phyloP scores from a whole-genome alignment of 2,329 filamentous ascomycete genomes.

The Catunica adiposa region DNA sequence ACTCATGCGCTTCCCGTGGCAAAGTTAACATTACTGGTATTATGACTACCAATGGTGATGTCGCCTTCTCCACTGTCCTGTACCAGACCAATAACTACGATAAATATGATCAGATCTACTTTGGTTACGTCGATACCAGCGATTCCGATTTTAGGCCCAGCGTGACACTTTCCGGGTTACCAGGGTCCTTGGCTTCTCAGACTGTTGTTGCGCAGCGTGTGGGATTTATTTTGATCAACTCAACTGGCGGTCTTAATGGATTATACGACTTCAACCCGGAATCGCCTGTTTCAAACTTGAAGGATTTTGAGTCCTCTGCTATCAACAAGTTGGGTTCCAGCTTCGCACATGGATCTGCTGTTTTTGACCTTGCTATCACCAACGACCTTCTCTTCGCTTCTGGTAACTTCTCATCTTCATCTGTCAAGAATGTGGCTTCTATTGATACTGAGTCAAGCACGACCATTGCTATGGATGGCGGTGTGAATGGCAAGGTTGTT shows the following conservation, averaged over 20 bases:
- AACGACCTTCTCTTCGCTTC: slow-evolving; percentile 56
- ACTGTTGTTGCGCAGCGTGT: slow-evolving; percentile 83
- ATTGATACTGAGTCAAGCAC: slow-evolving; percentile 48
- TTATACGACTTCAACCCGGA: slow-evolving; percentile 73
- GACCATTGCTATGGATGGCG: slow-evolving; percentile 47
- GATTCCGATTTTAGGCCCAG: slow-evolving; percentile 59
- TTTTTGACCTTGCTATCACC: slow-evolving; percentile 51
- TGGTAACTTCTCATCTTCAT: slow-evolving; percentile 62
- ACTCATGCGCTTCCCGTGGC: slow-evolving; percentile 59
- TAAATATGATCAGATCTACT: slow-evolving; percentile 89
- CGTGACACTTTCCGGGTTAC: slow-evolving; percentile 57
- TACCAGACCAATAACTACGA: slow-evolving; percentile 92
- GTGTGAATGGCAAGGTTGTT: slow-evolving; percentile 65
- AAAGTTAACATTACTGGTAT: slow-evolving; percentile 65
- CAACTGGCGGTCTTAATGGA: slow-evolving; percentile 70
- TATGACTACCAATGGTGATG: slow-evolving; percentile 37
- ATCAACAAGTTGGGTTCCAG: slow-evolving; percentile 61
- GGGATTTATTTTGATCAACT: slow-evolving; percentile 56
- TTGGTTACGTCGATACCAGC: slow-evolving; percentile 64
- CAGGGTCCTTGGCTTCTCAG: slow-evolving; percentile 44
- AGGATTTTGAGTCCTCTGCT: slow-evolving; percentile 52
- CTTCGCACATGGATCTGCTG: slow-evolving; percentile 48
- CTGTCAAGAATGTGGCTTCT: slow-evolving; percentile 60
- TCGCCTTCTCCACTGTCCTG: slow-evolving; percentile 41
- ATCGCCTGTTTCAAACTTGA: slow-evolving; percentile 29